Evolutionary conservation across 176 grass and related monocot species (phyloP), one percentile per base, ranked within the genome.

Genomic region (Triticum turgidum): DNA sequence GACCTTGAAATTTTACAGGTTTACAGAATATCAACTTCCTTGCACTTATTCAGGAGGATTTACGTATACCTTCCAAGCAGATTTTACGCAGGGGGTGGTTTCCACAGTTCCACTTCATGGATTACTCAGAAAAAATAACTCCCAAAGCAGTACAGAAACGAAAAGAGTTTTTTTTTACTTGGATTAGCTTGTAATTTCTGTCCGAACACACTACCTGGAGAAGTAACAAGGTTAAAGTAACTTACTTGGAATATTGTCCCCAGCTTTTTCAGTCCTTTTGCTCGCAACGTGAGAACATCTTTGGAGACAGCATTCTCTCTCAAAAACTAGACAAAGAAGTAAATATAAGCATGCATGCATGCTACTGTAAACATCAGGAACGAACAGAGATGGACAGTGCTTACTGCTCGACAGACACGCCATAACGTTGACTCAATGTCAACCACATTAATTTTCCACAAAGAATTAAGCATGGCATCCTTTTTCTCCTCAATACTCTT

Each of bases 371-470:
- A 61, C 13, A 38, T 51, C 3, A 73, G n/a, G 29, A 32, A 82
- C 13, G 44, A 70, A 58, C 59, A 73, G 15, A 45, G 17, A 33
- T 76, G 39, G 10, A 10, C 30, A 86, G 20, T 76, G 63, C 89
- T 89, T 98, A 98, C 96, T 52, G 89, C 93, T 98, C 89, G 90
- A 82, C 93, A 98, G 54, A 98, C 91, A 67, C 82, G 93, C 47
- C 91, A 85, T 73, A 98, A 88, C 0, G 96, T 95, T 82, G 80
- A 78, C 45, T 98, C 96, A 38, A 98, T 95, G 85, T 98, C 93
- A 33, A 98, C 91, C 11, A 98, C 96, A 77, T 95, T 98, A 82
- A 98, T 98, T 92, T 98, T 98, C 96, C 93, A 98, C 61, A 98
- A 74, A 69, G 88, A 98, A 87, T 84, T 93, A n/a, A 95, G 84